phyloP scores from a whole-genome alignment of 768 basidiomycete species.

The Kwoniella europaea region DNA sequence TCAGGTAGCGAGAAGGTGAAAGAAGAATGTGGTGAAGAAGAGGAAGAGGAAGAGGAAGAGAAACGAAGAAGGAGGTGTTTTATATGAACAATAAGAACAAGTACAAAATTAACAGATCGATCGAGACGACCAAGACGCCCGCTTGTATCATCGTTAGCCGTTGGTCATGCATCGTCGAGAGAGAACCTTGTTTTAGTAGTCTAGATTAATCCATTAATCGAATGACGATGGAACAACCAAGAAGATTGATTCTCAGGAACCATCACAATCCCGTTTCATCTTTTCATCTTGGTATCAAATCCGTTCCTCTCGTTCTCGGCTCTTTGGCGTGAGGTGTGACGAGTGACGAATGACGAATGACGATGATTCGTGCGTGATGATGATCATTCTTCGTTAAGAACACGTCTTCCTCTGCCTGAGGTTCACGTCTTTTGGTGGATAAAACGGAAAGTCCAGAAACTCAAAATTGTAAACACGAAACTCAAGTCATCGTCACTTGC shows the following conservation, averaged over 20 bases:
- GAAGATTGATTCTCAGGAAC: background rate
- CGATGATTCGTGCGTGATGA: too few species aligned
- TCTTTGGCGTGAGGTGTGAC: too few species aligned
- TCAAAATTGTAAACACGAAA: background rate
- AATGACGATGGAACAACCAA: background rate
- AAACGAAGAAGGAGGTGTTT: background rate
- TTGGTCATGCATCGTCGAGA: background rate
- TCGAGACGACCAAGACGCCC: background rate
- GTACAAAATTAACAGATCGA: background rate
- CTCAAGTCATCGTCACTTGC: background rate
- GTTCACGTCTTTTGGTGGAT: background rate
- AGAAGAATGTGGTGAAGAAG: background rate
- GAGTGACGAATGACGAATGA: too few species aligned
- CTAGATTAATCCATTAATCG: background rate
- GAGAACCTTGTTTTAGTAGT: background rate
- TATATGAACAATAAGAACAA: background rate
- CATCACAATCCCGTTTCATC: background rate
- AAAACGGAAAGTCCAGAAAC: background rate
- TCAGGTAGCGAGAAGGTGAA: background rate
- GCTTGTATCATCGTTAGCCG: background rate
- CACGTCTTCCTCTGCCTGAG: too few species aligned
- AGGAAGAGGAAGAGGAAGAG: background rate
- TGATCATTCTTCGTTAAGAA: too few species aligned
- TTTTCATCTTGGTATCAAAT: background rate
- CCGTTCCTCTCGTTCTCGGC: background rate